Evolutionary conservation across 1,139 yeast species (phyloP).

Genomic region (Eremothecium gossypii): DNA sequence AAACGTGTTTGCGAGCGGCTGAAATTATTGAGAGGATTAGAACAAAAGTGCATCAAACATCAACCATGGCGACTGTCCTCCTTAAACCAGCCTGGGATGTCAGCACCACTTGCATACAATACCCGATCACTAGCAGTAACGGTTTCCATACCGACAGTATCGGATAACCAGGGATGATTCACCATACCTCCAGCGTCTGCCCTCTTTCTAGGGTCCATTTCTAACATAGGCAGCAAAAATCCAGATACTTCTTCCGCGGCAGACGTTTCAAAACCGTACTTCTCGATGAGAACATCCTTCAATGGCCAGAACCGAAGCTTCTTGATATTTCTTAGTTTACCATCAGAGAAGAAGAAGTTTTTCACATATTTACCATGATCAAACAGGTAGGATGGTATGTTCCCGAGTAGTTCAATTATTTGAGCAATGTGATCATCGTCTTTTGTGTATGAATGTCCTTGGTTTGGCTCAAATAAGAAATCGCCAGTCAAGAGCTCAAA

Average conservation of each 20-base stretch:
- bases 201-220: constrained; percentile 55
- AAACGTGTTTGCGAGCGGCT: too few relatives aligned
- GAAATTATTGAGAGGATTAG: neutral
- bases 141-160: constrained; percentile 52
- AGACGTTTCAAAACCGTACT: constrained; percentile 43
- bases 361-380: constrained; percentile 43
- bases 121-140: constrained; percentile 39
- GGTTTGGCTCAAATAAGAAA: constrained; percentile 57
- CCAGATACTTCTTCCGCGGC: constrained; percentile 50
- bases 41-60: neutral
- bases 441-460: constrained; percentile 42
- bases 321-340: constrained; percentile 47
- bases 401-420: constrained; percentile 56
- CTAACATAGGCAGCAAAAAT: constrained; percentile 58
- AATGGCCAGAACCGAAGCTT: constrained; percentile 60
- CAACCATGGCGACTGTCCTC: constrained; percentile 24
- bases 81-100: constrained; percentile 53
- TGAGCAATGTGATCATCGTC: constrained; percentile 74
- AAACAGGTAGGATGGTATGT: constrained; percentile 43
- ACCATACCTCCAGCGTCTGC: constrained; percentile 74
- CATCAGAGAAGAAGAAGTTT: constrained; percentile 45
- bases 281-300: constrained; percentile 49
- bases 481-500: constrained; percentile 72
- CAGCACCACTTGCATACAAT: constrained; percentile 54
- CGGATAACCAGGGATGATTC: constrained; percentile 62